Evolutionary conservation across 768 basidiomycete genomes (phyloP).

Genomic region (Termitomyces sp.): DNA sequence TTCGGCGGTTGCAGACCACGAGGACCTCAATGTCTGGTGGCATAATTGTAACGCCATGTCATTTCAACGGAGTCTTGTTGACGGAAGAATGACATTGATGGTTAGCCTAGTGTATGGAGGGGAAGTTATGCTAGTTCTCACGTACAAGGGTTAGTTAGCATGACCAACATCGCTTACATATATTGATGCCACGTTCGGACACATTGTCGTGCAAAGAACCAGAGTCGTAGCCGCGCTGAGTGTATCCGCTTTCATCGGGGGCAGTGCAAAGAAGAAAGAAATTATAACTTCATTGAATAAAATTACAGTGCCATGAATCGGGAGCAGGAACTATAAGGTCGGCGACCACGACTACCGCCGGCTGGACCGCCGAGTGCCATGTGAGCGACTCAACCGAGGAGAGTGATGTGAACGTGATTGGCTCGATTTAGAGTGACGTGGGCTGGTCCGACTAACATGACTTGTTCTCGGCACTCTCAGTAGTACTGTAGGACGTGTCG

Average conservation of each 20-base stretch:
- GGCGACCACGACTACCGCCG: conserved; percentile 3
- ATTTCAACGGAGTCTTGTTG: not conserved
- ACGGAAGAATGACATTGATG: not conserved
- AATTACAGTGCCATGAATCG: not conserved
- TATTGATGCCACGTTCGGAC: no score
- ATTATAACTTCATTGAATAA: not conserved
- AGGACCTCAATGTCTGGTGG: not conserved
- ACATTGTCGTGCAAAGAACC: no score
- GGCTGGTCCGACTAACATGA: not conserved
- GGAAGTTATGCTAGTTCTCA: no score
- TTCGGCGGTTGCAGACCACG: not conserved
- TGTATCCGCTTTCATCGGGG: no score
- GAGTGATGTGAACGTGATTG: conserved; percentile 1
- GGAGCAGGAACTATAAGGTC: not conserved
- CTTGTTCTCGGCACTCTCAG: conserved; percentile 8
- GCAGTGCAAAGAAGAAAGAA: not conserved
- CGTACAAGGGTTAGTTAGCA: no score
- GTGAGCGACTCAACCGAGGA: not conserved
- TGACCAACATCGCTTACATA: no score
- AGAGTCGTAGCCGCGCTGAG: no score
- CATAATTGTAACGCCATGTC: not conserved
- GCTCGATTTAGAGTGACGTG: not conserved
- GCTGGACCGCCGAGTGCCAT: conserved; percentile 5
- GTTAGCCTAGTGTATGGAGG: no score
- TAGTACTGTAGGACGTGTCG: not conserved